phyloP scores from a whole-genome alignment of 192 early-diverging fungal species.

The Lunasporangiospora selenospora region DNA sequence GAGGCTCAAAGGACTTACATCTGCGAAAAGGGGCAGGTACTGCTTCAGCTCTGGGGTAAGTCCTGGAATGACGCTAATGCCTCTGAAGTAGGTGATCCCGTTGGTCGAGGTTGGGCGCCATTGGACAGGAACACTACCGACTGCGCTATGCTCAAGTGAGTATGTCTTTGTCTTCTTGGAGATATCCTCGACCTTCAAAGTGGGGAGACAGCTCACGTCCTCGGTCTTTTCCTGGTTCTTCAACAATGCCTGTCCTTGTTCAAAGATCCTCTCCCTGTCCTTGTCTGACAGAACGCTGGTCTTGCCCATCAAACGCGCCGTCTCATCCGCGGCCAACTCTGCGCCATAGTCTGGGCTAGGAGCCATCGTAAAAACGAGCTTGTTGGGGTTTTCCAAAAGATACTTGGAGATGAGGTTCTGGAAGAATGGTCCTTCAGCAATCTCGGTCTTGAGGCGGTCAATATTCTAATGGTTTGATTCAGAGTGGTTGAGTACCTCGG shows the following conservation, averaged over 20 bases:
- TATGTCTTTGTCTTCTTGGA: constrained; percentile 64
- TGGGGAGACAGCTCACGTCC: constrained; percentile 85
- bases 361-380: constrained; percentile 83
- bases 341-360: constrained; percentile 72
- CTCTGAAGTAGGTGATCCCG: constrained; percentile 89
- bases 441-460: constrained; percentile 68
- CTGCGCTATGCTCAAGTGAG: constrained; percentile 55
- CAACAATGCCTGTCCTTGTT: constrained; percentile 71
- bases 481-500: neutral
- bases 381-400: constrained; percentile 80
- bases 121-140: constrained; percentile 67
- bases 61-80: constrained; percentile 68
- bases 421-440: constrained; percentile 72
- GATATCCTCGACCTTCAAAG: constrained; percentile 83
- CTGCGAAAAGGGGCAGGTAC: constrained; percentile 82
- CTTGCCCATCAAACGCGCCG: constrained; percentile 66
- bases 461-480: constrained; percentile 57
- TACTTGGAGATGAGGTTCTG: constrained; percentile 76
- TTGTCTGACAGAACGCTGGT: constrained; percentile 62
- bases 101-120: constrained; percentile 86
- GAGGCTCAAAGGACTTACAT: constrained; percentile 53
- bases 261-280: constrained; percentile 66
- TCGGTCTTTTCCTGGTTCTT: constrained; percentile 75
- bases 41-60: constrained; percentile 71
- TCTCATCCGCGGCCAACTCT: constrained; percentile 67